Conservation (phyloP, 139 green algal genomes). For the Micractinium conductrix region DNA sequence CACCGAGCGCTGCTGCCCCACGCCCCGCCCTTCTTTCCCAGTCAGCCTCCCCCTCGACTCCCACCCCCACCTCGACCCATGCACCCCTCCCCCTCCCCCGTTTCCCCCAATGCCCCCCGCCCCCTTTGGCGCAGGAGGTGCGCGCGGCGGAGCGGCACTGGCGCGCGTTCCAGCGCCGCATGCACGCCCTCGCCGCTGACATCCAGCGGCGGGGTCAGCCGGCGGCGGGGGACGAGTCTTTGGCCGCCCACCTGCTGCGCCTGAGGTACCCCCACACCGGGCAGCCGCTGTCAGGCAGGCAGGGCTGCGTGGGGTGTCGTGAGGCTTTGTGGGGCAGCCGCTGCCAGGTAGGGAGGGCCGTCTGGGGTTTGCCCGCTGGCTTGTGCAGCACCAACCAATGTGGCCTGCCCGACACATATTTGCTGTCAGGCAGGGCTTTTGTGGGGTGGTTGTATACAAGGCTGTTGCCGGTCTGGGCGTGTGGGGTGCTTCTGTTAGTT, state of each 20-base stretch:
- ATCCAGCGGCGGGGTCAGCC: not conserved
- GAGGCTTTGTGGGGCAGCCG: no score
- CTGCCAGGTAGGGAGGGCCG: no score
- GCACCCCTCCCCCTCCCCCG: not conserved
- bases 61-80: not conserved
- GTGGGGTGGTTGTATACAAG: no score
- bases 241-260: conserved; percentile 14
- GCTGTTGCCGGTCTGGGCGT: no score
- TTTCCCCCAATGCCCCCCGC: not conserved
- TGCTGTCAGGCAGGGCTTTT: no score
- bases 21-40: no score
- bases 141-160: not conserved
- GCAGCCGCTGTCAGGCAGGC: conserved; percentile 3
- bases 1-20: no score
- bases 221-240: not conserved
- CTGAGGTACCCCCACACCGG: conserved; percentile 14
- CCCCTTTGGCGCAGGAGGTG: conserved; percentile 8
- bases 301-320: no score
- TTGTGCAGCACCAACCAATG: no score
- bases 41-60: not conserved
- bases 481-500: no score
- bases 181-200: not conserved
- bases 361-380: no score
- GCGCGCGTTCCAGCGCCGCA: not conserved
- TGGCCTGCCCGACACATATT: no score